Evolutionary conservation across 2,329 filamentous ascomycete genomes (phyloP), one percentile per base, ranked within the genome.

Genomic region (Mollisiaceae sp.): DNA sequence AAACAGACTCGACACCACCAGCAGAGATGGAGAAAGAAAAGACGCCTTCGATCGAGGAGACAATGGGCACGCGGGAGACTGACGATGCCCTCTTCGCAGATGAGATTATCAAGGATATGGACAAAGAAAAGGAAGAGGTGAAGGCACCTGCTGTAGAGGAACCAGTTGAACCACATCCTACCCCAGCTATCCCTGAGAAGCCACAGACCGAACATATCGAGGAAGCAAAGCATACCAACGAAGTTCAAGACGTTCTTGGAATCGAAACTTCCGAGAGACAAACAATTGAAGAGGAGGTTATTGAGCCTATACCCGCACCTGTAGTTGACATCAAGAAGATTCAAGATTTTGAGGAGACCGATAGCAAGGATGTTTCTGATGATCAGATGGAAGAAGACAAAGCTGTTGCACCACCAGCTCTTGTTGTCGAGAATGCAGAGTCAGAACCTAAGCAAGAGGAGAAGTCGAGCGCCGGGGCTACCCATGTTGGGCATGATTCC

Each of bases 211-310:
- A 62, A 47, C 43, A 62, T 45, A 22, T 62, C 27, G 38, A 58
- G 22, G 60, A 59, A 36, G 24, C 24, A 27, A 45, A 58, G 27
- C 22, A 20, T 24, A 54, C 32, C 22, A 43, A 58, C 5, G 60
- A 63, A 39, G 22, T 52, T 45, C 54, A 18, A 39, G 47, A 52
- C 15, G 41, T 45, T 39, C 12, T 11, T 20, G 57, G 24, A 15
- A 45, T 32, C 27, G 77, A 78, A 8, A 64, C 68, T 11, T 55
- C 78, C 14, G 52, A 59, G 15, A 70, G 79, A 20, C 77, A 79
- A 65, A 77, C 78, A 65, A 73, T 72, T 1, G 77, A 79, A 56
- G 68, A 73, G 6, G 77, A 80, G 52, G 76, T 79, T 66, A 75
- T 78, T 66, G 77, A 76, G 8, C 55, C 70, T 8, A 63, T 73